Evolutionary conservation across 345 rosid species (phyloP), one percentile per base, ranked within the genome.

Genomic region (Physaria fendleri): DNA sequence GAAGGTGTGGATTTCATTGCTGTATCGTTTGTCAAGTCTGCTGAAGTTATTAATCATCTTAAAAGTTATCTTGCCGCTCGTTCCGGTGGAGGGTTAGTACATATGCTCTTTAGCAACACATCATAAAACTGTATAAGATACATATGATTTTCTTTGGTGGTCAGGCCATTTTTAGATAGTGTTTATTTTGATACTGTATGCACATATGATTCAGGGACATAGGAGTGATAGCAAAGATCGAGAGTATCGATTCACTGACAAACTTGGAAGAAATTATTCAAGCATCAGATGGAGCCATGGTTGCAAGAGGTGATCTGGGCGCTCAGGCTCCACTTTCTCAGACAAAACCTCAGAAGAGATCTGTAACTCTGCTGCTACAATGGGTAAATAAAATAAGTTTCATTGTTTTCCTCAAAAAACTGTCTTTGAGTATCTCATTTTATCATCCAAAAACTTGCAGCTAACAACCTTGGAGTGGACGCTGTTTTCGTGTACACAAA

Each of bases 261-360:
- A 94, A 87, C 74, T 80, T 94, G 78, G 93, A 90, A 78, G 96
- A 85, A 59, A 94, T 94, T 42, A 75, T 90, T 43, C 76, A 18
- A 71, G 93, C 95, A 62, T 90, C 99, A 41, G 97, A 90, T 77
- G 99, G 99, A 69, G 99, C 99, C 71, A 93, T 93, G 99, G 99
- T 93, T 20, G 99, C 99, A 32, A 89, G 99, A 81, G 99, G 95
- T 15, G 99, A 93, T 66, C 71, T 93, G 56, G 99, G 97, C 66
- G 99, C 99, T 68, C 99, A 93, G 87, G 96, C 60, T 75, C 87
- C 37, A 65, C 88, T 11, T 83, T 82, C 76, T 70, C 95, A 22
- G 96, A 90, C 60, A 75, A 47, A 43, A 90, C 87, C 56, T 90
- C 97, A 4, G 99, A 90, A 81, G 99, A 87, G 74, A 94, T 94